phyloP scores from a whole-genome alignment of 169 alveolate species.

The Theileria orientalis region DNA sequence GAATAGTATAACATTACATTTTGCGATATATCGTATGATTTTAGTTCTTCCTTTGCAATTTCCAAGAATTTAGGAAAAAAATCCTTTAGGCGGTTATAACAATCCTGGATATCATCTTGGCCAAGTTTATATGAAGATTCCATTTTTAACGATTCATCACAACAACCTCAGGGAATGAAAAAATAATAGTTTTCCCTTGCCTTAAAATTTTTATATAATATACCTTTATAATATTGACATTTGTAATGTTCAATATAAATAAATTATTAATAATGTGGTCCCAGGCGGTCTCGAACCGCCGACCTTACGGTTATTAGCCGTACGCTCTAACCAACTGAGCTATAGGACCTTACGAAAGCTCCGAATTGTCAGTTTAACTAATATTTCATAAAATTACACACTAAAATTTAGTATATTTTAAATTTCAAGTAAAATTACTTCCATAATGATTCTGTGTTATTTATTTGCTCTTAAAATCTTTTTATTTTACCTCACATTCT shows the following conservation, averaged over 20 bases:
- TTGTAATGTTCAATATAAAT: neutral
- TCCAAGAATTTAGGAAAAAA: constrained; percentile 61
- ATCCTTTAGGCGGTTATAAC: constrained; percentile 49
- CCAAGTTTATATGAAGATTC: neutral
- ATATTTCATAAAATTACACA: neutral
- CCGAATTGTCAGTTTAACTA: neutral
- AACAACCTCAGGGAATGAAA: neutral
- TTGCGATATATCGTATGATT: constrained; percentile 41
- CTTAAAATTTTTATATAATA: too few species aligned
- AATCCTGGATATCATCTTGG: constrained; percentile 6
- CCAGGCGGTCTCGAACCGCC: constrained; percentile 98
- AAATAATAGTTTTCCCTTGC: too few species aligned
- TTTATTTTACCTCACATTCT: too few species aligned
- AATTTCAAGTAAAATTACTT: too few species aligned
- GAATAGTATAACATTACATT: constrained; percentile 50
- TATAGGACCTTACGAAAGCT: constrained; percentile 81
- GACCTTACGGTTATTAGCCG: constrained; percentile 98
- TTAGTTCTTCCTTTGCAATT: constrained; percentile 40
- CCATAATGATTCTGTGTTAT: too few species aligned
- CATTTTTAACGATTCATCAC: constrained; percentile 10
- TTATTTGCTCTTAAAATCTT: too few species aligned
- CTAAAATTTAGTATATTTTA: neutral
- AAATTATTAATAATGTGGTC: constrained; percentile 73
- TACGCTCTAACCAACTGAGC: constrained; percentile 98
- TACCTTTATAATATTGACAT: too few species aligned